Conservation (phyloP, 1,139 yeast species). For the Taphrina deformans region DNA sequence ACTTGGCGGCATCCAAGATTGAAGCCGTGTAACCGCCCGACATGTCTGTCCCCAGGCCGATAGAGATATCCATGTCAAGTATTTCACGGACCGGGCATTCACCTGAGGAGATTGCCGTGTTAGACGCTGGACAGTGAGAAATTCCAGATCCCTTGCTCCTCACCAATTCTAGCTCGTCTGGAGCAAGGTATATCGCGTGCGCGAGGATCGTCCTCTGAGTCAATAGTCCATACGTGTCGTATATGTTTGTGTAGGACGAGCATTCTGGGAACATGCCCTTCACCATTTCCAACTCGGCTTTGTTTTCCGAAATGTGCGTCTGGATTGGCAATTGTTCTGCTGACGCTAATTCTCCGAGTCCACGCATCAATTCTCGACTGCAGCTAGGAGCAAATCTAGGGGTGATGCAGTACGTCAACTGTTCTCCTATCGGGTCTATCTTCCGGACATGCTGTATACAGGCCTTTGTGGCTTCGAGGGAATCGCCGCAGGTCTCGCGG, state of each 20-base stretch:
- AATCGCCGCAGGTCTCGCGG: constrained; percentile 59
- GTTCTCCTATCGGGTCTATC: constrained; percentile 55
- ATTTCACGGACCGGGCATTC: constrained; percentile 80
- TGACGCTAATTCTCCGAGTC: constrained; percentile 63
- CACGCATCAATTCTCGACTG: constrained; percentile 58
- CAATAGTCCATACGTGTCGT: constrained; percentile 63
- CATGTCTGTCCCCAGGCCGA: constrained; percentile 86
- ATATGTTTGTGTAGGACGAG: constrained; percentile 71
- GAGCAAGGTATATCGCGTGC: constrained; percentile 77
- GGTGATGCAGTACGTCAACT: constrained; percentile 72
- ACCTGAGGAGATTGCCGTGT: constrained; percentile 85
- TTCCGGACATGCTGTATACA: constrained; percentile 59
- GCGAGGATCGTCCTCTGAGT: constrained; percentile 74
- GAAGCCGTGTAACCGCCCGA: constrained; percentile 90
- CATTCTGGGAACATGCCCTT: constrained; percentile 68
- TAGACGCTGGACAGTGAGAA: constrained; percentile 92
- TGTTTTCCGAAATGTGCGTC: constrained; percentile 85
- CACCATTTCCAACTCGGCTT: constrained; percentile 75
- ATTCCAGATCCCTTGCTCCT: constrained; percentile 63
- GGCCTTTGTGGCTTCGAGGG: constrained; percentile 57
- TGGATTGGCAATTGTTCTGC: constrained; percentile 65
- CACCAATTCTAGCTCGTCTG: constrained; percentile 62
- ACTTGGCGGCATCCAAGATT: constrained; percentile 71
- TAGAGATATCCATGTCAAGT: constrained; percentile 66
- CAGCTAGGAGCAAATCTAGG: constrained; percentile 96